Percentiles rank a stretch among this genome's conserved stretches.
Evolutionary conservation across 352 stramenopile genomes (phyloP).

Genomic region (Pythium apleroticum): DNA sequence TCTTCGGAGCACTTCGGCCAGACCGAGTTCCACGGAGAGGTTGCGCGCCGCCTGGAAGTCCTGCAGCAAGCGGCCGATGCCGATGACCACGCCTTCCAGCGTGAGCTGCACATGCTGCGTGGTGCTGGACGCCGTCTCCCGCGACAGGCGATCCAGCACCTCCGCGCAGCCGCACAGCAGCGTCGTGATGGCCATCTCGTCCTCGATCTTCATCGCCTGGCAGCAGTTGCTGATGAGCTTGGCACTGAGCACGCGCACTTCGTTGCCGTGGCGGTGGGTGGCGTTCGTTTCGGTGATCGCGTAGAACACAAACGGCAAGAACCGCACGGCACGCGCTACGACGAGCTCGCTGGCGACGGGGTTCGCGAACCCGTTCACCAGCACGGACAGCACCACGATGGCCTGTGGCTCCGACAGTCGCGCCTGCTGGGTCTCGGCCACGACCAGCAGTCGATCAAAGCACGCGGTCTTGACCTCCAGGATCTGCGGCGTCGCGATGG

Average conservation of each 20-base stretch:
- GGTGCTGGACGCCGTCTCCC: constrained; percentile 22
- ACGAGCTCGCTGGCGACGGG: constrained; percentile 51
- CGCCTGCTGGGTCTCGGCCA: constrained; percentile 34
- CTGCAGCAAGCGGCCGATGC: constrained; percentile 58
- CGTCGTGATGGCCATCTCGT: constrained; percentile 70
- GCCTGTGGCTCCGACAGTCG: constrained; percentile 42
- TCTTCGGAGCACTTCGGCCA: constrained; percentile 61
- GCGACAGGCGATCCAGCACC: constrained; percentile 60
- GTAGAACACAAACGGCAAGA: constrained; percentile 71
- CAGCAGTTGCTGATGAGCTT: constrained; percentile 75
- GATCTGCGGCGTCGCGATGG: constrained; percentile 25
- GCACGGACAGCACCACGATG: constrained; percentile 54
- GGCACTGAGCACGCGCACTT: constrained; percentile 54
- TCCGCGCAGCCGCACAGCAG: constrained; percentile 71
- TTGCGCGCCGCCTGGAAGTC: constrained; percentile 60
- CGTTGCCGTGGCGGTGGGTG: constrained; percentile 19
- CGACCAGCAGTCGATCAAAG: constrained; percentile 50
- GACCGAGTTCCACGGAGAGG: constrained; percentile 60
- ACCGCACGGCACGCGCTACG: constrained; percentile 39
- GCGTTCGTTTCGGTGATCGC: constrained; percentile 42
- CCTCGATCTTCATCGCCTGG: constrained; percentile 57
- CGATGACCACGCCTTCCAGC: constrained; percentile 63
- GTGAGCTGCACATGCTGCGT: constrained; percentile 37
- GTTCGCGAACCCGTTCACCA: constrained; percentile 70
- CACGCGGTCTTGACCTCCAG: constrained; percentile 39